A percentile compares a stretch with the other conserved stretches of the same genome.
Evolutionary conservation across 169 alveolate genomes (phyloP).

Genomic region (Babesia ovata): DNA sequence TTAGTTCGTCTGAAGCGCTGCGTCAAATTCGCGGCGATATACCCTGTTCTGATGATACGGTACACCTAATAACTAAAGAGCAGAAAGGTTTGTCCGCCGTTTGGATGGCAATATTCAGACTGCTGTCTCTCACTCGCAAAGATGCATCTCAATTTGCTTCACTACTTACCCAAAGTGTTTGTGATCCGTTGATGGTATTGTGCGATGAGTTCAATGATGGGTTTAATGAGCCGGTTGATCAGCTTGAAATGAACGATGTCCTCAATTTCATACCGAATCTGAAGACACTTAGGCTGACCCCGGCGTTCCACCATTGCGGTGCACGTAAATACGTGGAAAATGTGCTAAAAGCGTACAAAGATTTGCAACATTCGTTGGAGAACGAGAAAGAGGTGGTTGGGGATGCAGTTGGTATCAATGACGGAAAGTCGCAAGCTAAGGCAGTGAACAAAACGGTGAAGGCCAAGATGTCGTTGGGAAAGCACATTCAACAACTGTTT

Average conservation of each 20-base stretch:
- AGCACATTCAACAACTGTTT: constrained; percentile 52
- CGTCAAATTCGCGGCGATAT: constrained; percentile 34
- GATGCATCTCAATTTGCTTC: constrained; percentile 25
- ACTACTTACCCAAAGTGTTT: constrained; percentile 20
- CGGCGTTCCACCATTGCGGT: constrained; percentile 44
- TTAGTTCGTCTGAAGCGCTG: constrained; percentile 43
- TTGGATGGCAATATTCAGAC: constrained; percentile 17
- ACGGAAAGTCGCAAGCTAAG: constrained; percentile 35
- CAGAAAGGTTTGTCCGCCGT: constrained; percentile 57
- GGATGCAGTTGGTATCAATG: constrained; percentile 8
- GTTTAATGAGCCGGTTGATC: constrained; percentile 41
- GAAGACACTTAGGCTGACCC: constrained; percentile 35
- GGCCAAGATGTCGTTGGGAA: constrained; percentile 55
- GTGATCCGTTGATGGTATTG: constrained; percentile 28
- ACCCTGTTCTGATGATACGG: constrained; percentile 17
- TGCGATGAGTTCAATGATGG: constrained; percentile 30
- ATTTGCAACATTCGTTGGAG: constrained; percentile 44
- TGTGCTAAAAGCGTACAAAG: constrained; percentile 58
- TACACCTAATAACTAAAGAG: constrained; percentile 45
- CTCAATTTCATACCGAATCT: constrained; percentile 61
- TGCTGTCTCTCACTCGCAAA: constrained; percentile 20
- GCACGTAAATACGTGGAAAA: constrained; percentile 50
- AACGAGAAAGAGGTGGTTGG: constrained; percentile 44
- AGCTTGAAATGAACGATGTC: constrained; percentile 48
- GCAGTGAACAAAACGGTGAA: constrained; percentile 59